Percentiles rank a stretch among this genome's conserved stretches.
Conservation (phyloP, 1,139 yeast species). For the Blastobotrys arbuscula region DNA sequence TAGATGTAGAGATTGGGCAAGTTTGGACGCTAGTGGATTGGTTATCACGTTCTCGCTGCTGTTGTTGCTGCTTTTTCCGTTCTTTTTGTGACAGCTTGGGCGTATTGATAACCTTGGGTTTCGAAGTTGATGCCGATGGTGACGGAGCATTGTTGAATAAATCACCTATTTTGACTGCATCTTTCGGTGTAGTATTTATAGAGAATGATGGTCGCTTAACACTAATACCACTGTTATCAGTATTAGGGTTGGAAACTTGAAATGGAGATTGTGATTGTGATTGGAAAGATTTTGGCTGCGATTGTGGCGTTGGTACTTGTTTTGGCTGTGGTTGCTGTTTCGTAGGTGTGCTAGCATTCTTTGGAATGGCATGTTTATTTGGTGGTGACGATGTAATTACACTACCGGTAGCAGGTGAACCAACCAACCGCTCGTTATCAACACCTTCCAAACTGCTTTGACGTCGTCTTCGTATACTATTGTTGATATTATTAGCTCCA, state of each 20-base stretch:
- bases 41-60: not conserved
- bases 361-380: not conserved
- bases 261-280: not conserved
- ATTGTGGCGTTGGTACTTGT: not conserved
- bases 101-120: slow-evolving; percentile 8
- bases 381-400: not conserved
- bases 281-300: not conserved
- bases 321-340: not conserved
- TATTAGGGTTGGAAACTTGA: too few species aligned
- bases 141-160: slow-evolving; percentile 4
- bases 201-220: not conserved
- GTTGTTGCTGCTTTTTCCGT: slow-evolving; percentile 37
- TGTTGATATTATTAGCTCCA: not conserved
- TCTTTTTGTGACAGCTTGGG: slow-evolving; percentile 47
- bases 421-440: not conserved
- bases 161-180: slow-evolving; percentile 13
- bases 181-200: not conserved
- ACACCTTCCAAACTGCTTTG: slow-evolving; percentile 5
- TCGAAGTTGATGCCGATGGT: not conserved
- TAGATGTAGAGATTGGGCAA: too few species aligned
- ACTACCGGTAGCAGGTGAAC: too few species aligned
- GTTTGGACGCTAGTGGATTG: not conserved
- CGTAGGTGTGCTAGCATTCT: too few species aligned
- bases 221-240: too few species aligned
- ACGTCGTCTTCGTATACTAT: not conserved